Base-by-base conservation (phyloP, 805 yeast genomes). In the Kuraishia hungarica region DNA sequence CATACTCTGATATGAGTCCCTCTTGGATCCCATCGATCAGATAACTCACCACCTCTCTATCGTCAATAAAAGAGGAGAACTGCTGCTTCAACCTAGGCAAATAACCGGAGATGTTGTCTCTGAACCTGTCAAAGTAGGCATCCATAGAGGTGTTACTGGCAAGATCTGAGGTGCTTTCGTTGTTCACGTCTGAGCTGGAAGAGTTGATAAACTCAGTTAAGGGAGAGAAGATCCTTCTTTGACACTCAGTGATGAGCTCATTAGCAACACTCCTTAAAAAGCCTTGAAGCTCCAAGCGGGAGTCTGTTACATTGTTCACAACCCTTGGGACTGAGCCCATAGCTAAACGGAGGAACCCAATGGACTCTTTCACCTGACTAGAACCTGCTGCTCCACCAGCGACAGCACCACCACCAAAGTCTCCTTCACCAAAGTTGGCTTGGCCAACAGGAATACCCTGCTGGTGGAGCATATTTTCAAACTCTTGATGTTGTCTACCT, bases 241-340 rank as follows among this genome's bases (percentile, higher is more conserved):
- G 76, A 1, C 86, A 81, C 15, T 76, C 78, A 52, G 82, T 80
- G 2, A 92, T 85, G 60, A 88, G 83, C 21, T 77, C 81, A 60
- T 83, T 86, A 24, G 91, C 89, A 2, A 84, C 73, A 57, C 81
- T 83, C 59, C 92, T 79, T 59, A 92, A 74, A 59, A 87, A 91
- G 23, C 81, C 73, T 61, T 87, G 88, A 48, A 92, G 73, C 66
- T 92, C 97, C 50, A 69, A 68, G 55, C 76, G 74, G 54, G 83
- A 94, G 69, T 92, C 97, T 51, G 85, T 80, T 87, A 86, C 86
- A 65, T 89, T 86, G 61, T 83, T 85, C 15, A 88, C 86, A 15
- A 90, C 89, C 59, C 80, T 83, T 0, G 97, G 97, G 1, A 86
- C 87, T 0, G 89, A 77, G 24, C 84, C 89, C 59, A 80, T 54